Evolutionary conservation across 768 basidiomycete species (phyloP), one percentile per base, ranked within the genome.

Genomic region (Podaxis sp.): DNA sequence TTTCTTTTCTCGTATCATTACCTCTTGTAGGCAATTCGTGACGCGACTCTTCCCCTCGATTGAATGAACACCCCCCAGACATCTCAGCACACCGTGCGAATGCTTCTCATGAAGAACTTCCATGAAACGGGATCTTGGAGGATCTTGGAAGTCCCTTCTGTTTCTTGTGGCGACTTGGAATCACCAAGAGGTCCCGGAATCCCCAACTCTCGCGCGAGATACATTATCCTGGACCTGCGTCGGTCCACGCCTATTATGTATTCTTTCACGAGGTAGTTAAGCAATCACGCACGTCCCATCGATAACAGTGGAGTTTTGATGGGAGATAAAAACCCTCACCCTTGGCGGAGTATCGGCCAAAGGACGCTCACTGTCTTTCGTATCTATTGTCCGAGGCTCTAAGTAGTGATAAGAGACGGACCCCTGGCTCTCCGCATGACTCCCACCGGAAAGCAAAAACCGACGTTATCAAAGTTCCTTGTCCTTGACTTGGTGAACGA

Each of bases 281-380:
- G 13, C 36, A 20, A 22, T 40, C 36, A 24, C n/a, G 15, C 13
- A 7, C 26, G 11, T 48, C 26, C 48, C 20, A 60, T 60, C 58
- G 58, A 60, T 60, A 48, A 58, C 8, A 40, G 54, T 51, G 48
- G 49, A 26, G 49, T 38, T 7, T 12, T 51, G 49, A 60, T 51
- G 48, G 22, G 36, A 60, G 37, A 60, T 28, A 60, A 33, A 52
- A 13, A 12, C 5, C 20, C n/a, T 41, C 10, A 52, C 2, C 30
- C 36, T 52, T 38, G 30, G 48, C 22, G 24, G 10, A 36, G 20
- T 40, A 20, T 24, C 57, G 10, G 37, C 41, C 48, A 28, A 20
- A 37, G 54, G n/a, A 46, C 20, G 7, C 15, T n/a, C 12, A n/a
- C 44, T 20, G 17, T 46, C 44, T 46, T 44, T 46, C 44, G 15